Evolutionary conservation across 2,329 filamentous ascomycete species (phyloP).

Genomic region (Cytospora piceae): DNA sequence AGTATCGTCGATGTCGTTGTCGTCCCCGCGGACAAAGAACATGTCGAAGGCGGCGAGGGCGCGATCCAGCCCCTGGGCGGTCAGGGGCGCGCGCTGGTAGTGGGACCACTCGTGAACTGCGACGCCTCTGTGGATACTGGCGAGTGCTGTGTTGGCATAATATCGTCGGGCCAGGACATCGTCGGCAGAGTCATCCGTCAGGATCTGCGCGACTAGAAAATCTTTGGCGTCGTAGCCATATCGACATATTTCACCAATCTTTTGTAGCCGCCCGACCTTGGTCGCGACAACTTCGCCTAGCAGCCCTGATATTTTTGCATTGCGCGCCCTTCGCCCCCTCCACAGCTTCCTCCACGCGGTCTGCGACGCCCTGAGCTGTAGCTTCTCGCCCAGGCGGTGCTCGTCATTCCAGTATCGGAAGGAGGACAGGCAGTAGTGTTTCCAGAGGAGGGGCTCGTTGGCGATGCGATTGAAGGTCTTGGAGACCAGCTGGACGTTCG

Average conservation of each 20-base stretch:
- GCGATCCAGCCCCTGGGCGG: slow-evolving; percentile 60
- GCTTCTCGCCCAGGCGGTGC: slow-evolving; percentile 63
- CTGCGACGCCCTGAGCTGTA: slow-evolving; percentile 54
- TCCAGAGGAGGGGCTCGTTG: slow-evolving; percentile 79
- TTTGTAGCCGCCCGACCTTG: slow-evolving; percentile 69
- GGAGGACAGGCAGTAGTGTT: slow-evolving; percentile 67
- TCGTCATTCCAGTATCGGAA: slow-evolving; percentile 77
- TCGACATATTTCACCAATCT: slow-evolving; percentile 70
- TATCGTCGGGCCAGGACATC: slow-evolving; percentile 82
- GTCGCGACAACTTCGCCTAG: slow-evolving; percentile 72
- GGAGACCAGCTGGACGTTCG: slow-evolving; percentile 57
- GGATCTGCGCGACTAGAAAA: slow-evolving; percentile 70
- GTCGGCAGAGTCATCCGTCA: slow-evolving; percentile 60
- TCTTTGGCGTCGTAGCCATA: slow-evolving; percentile 90
- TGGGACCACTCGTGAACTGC: slow-evolving; percentile 78
- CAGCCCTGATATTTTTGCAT: slow-evolving; percentile 54
- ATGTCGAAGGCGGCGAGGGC: slow-evolving; percentile 85
- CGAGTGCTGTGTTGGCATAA: slow-evolving; percentile 74
- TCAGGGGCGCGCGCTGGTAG: slow-evolving; percentile 46
- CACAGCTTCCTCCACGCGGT: slow-evolving; percentile 79
- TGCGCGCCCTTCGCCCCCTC: slow-evolving; percentile 56
- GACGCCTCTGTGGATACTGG: slow-evolving; percentile 77
- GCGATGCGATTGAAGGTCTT: slow-evolving; percentile 67
- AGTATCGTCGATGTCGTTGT: slow-evolving; percentile 73
- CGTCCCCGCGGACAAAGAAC: slow-evolving; percentile 75